Conservation (phyloP, 2,329 filamentous ascomycete species). For the Fusarium virguliforme region DNA sequence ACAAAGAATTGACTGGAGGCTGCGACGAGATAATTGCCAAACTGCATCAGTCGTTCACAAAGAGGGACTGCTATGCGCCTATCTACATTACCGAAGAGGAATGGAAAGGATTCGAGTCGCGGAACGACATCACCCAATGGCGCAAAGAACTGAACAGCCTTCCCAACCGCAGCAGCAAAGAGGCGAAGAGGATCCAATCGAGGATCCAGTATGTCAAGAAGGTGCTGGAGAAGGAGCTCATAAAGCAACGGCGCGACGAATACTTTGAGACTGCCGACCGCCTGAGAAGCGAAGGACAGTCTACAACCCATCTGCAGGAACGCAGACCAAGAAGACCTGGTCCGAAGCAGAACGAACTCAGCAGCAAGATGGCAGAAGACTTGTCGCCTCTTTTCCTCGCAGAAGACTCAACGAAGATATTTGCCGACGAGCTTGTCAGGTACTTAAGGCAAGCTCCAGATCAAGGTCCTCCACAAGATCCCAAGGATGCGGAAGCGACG, state of each 20-base stretch:
- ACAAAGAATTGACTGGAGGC: not conserved
- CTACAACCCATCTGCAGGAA: not conserved
- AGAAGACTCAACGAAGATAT: not conserved
- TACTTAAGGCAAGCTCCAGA: constrained; percentile 1
- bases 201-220: constrained; percentile 11
- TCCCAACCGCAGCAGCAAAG: not conserved
- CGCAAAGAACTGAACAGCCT: constrained; percentile 3
- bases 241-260: not conserved
- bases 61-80: constrained; percentile 1
- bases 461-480: not conserved
- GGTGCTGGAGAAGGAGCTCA: not conserved
- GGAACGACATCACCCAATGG: not conserved
- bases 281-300: constrained; percentile 8
- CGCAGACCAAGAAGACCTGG: not conserved
- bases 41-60: constrained; percentile 4
- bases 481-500: not conserved
- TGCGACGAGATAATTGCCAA: constrained; percentile 1
- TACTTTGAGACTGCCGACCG: constrained; percentile 4
- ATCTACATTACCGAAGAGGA: constrained; percentile 14
- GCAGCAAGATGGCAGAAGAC: constrained; percentile 2
- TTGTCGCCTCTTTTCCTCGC: not conserved
- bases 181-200: constrained; percentile 2
- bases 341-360: constrained; percentile 1
- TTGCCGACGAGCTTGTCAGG: not conserved
- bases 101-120: not conserved